Evolutionary conservation across 345 rosid genomes (phyloP).

Genomic region (Eucalyptus melliodora): DNA sequence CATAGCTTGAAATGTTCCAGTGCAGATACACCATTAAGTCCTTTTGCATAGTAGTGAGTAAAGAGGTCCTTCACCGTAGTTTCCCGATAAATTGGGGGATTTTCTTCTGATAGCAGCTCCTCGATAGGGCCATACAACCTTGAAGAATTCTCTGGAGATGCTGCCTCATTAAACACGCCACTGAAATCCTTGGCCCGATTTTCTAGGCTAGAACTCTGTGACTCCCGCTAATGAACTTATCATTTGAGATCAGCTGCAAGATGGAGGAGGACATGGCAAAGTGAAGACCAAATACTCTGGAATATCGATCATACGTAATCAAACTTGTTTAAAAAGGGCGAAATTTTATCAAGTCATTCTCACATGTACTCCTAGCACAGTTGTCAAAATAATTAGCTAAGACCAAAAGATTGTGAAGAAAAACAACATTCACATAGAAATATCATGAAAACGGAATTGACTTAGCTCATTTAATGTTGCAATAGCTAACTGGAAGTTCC

Average conservation of each 20-base stretch:
- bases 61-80: not conserved
- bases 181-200: constrained; percentile 9
- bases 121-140: constrained; percentile 13
- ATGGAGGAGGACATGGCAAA: not conserved
- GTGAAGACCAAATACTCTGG: not conserved
- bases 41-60: not conserved
- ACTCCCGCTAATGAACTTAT: not conserved
- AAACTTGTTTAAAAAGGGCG: not conserved
- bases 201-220: not conserved
- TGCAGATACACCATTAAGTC: not conserved
- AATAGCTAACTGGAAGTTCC: not conserved
- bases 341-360: not conserved
- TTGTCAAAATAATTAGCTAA: not conserved
- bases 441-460: not conserved
- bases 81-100: constrained; percentile 8
- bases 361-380: not conserved
- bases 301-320: not conserved
- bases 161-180: constrained; percentile 4
- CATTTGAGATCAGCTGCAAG: not conserved
- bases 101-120: constrained; percentile 15
- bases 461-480: not conserved
- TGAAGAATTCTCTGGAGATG: not conserved
- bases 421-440: not conserved
- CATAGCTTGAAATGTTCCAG: constrained; percentile 13
- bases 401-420: not conserved